These are phyloP conservation scores for Leucosporidium yakuticum DNA, from an alignment of 768 basidiomycete genomes.

Conservation along the genomic window DNA sequence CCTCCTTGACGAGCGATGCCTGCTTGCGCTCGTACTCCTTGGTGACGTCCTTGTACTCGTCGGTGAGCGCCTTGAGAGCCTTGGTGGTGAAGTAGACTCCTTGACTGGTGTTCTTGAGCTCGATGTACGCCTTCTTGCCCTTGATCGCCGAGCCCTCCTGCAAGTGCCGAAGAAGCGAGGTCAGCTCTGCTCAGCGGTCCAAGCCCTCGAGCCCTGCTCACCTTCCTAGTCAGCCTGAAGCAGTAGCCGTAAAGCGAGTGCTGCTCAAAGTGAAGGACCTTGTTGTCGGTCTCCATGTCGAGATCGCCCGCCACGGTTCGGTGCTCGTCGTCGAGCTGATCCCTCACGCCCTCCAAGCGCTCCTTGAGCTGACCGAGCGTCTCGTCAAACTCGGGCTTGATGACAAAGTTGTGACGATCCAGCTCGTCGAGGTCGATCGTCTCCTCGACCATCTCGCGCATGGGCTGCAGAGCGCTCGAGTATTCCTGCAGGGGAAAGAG, in stretches of 20 bases:
- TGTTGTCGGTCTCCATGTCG: slow-evolving; percentile 81
- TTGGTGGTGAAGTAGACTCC: slow-evolving; percentile 85
- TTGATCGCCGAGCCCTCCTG: slow-evolving; percentile 74
- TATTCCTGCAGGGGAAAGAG: slow-evolving; percentile 52
- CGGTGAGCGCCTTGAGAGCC: slow-evolving; percentile 62
- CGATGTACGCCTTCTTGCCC: slow-evolving; percentile 64
- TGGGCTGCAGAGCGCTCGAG: slow-evolving; percentile 61
- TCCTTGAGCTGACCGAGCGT: slow-evolving; percentile 62
- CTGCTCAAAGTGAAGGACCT: slow-evolving; percentile 82
- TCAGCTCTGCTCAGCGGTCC: neutral
- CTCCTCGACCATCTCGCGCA: slow-evolving; percentile 88
- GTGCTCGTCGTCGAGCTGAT: slow-evolving; percentile 79
- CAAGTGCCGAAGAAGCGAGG: neutral
- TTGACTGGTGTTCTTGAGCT: slow-evolving; percentile 74
- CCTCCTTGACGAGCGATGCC: slow-evolving; percentile 76
- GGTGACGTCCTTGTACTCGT: slow-evolving; percentile 63
- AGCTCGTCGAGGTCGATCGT: slow-evolving; percentile 87
- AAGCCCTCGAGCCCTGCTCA: slow-evolving; percentile 44
- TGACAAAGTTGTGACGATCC: slow-evolving; percentile 71
- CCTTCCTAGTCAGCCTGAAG: slow-evolving; percentile 85
- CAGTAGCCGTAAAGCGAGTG: slow-evolving; percentile 83
- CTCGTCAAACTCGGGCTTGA: slow-evolving; percentile 85
- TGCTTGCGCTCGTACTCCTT: slow-evolving; percentile 70
- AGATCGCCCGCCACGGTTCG: slow-evolving; percentile 61
- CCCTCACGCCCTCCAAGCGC: slow-evolving; percentile 64